Conservation (phyloP, 179 eudicot species). For the Pouteria campechiana region DNA sequence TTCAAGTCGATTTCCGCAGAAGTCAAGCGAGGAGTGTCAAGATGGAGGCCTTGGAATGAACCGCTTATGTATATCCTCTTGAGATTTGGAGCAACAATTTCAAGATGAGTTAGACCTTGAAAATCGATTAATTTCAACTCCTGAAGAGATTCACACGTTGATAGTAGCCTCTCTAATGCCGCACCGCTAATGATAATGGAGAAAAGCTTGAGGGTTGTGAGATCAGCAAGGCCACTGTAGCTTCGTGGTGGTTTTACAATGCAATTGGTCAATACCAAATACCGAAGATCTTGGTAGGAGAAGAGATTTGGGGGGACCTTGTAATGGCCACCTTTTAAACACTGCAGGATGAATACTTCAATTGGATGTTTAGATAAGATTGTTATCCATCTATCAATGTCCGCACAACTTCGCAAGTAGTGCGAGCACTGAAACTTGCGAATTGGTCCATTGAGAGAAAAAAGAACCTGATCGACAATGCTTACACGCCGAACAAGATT, state of each 20-base stretch:
- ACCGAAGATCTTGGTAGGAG: conserved; percentile 42
- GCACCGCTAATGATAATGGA: conserved; percentile 63
- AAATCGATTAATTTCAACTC: conserved; percentile 64
- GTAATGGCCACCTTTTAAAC: conserved; percentile 82
- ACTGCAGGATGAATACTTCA: conserved; percentile 57
- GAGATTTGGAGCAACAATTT: conserved; percentile 70
- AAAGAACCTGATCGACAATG: conserved; percentile 51
- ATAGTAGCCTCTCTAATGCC: conserved; percentile 50
- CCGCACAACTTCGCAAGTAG: conserved; percentile 56
- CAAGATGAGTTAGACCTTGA: conserved; percentile 64
- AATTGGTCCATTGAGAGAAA: conserved; percentile 89
- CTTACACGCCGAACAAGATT: conserved; percentile 37
- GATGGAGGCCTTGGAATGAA: conserved; percentile 66
- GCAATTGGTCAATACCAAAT: conserved; percentile 81
- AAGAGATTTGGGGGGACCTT: conserved; percentile 74
- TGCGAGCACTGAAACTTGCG: conserved; percentile 58
- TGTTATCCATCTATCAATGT: conserved; percentile 90
- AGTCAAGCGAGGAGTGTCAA: conserved; percentile 60
- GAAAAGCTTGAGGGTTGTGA: conserved; percentile 50
- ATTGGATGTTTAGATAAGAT: conserved; percentile 69
- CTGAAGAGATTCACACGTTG: conserved; percentile 75
- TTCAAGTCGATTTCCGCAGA: conserved; percentile 47
- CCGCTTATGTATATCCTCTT: conserved; percentile 72
- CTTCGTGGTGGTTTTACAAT: conserved; percentile 60
- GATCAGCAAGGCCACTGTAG: conserved; percentile 52